Evolutionary conservation across 2,329 filamentous ascomycete species (phyloP).

Genomic region (Aspergillus costaricaensis): DNA sequence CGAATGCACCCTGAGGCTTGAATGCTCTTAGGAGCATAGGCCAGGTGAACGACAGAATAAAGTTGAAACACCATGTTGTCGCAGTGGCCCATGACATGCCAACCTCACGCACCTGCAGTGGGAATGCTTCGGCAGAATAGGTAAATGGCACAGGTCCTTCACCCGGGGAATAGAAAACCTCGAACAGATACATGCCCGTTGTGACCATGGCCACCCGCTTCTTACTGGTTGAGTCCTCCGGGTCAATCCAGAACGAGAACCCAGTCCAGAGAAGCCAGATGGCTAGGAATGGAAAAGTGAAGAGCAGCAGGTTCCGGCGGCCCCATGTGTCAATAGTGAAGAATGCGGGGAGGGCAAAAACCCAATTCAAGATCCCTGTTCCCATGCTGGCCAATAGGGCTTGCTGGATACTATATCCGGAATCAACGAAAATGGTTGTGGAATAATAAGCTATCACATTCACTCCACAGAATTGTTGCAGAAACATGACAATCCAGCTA

Average conservation of each 20-base stretch:
- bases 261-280: constrained; percentile 48
- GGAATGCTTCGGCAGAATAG: constrained; percentile 66
- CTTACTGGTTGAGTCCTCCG: constrained; percentile 29
- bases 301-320: constrained; percentile 62
- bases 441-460: constrained; percentile 65
- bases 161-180: constrained; percentile 57
- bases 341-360: constrained; percentile 65
- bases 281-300: constrained; percentile 64
- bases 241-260: constrained; percentile 54
- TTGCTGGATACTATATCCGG: constrained; percentile 52
- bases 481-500: constrained; percentile 66
- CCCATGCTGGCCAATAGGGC: constrained; percentile 64
- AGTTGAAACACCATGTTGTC: constrained; percentile 60
- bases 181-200: constrained; percentile 50
- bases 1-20: constrained; percentile 56
- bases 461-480: constrained; percentile 60
- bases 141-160: constrained; percentile 66
- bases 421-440: constrained; percentile 61
- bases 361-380: constrained; percentile 66
- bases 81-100: constrained; percentile 63
- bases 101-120: constrained; percentile 61
- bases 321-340: constrained; percentile 69
- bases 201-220: constrained; percentile 46
- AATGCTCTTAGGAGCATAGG: constrained; percentile 52
- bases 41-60: constrained; percentile 56